Percentiles rank a stretch among this genome's conserved stretches.
Conservation (phyloP, 306 rosid genomes). For the Corylus americana region DNA sequence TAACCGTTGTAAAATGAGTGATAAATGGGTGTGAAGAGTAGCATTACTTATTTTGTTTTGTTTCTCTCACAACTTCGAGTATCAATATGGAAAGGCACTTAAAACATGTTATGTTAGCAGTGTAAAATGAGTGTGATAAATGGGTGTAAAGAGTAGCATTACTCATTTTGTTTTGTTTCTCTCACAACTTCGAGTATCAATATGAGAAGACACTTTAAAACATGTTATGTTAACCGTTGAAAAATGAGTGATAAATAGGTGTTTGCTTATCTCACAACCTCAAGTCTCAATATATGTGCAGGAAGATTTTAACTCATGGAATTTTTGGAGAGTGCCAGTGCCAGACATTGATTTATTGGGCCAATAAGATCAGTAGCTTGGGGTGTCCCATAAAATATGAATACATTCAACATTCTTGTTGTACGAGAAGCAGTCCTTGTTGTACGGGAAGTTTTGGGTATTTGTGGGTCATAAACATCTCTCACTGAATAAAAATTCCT, state of each 20-base stretch:
- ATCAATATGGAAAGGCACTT: too few relatives aligned
- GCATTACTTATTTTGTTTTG: not conserved
- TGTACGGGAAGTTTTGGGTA: not conserved
- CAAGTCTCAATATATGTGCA: constrained; percentile 37
- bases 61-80: constrained; percentile 8
- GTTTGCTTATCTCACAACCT: not conserved
- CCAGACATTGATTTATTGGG: constrained; percentile 50
- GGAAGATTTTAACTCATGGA: constrained; percentile 97
- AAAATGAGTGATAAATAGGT: too few relatives aligned
- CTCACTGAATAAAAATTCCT: not conserved
- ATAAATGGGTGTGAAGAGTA: too few relatives aligned
- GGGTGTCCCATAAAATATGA: not conserved
- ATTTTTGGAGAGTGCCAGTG: constrained; percentile 79
- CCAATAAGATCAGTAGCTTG: not conserved
- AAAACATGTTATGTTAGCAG: too few relatives aligned
- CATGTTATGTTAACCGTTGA: too few relatives aligned
- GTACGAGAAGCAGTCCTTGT: not conserved
- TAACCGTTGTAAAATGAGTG: too few relatives aligned
- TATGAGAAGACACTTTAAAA: too few relatives aligned
- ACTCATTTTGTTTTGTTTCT: not conserved
- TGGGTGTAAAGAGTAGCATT: too few relatives aligned
- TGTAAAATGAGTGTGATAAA: too few relatives aligned
- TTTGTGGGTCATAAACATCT: not conserved
- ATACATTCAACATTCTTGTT: not conserved
- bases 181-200: not conserved